Conservation (phyloP, 2,329 filamentous ascomycete genomes). For the Canariomyces notabilis region DNA sequence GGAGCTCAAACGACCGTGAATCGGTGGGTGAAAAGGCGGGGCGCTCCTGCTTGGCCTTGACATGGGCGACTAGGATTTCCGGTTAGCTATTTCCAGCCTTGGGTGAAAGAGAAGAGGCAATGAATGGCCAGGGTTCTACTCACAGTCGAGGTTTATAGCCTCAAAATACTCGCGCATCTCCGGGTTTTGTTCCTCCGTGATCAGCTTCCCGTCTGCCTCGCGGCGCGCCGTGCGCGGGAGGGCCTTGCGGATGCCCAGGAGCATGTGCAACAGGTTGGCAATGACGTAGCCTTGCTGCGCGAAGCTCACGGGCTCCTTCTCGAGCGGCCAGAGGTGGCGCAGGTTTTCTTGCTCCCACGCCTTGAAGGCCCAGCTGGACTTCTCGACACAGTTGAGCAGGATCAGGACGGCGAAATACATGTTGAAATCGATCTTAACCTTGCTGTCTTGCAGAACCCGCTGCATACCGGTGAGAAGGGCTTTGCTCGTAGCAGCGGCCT, state of each 20-base stretch:
- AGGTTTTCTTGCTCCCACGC: slow-evolving; percentile 61
- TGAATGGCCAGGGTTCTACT: slow-evolving; percentile 28
- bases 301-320: slow-evolving; percentile 51
- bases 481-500: slow-evolving; percentile 55
- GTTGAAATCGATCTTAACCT: slow-evolving; percentile 53
- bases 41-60: slow-evolving; percentile 45
- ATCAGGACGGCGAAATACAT: slow-evolving; percentile 59
- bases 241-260: slow-evolving; percentile 55
- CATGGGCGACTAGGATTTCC: slow-evolving; percentile 33
- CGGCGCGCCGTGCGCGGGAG: slow-evolving; percentile 48
- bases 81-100: too few species aligned
- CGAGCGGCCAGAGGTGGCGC: slow-evolving; percentile 56
- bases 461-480: slow-evolving; percentile 56
- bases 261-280: slow-evolving; percentile 55
- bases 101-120: too few species aligned
- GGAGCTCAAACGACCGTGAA: slow-evolving; percentile 42
- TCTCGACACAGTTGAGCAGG: slow-evolving; percentile 61
- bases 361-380: slow-evolving; percentile 64
- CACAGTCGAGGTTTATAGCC: slow-evolving; percentile 53
- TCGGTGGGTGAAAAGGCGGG: slow-evolving; percentile 47
- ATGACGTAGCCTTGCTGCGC: slow-evolving; percentile 56
- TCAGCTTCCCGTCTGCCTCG: slow-evolving; percentile 44
- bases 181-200: slow-evolving; percentile 43
- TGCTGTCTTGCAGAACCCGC: slow-evolving; percentile 55
- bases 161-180: slow-evolving; percentile 49